Evolutionary conservation across 805 yeast genomes (phyloP).

Genomic region (Saturnispora serradocipensis): DNA sequence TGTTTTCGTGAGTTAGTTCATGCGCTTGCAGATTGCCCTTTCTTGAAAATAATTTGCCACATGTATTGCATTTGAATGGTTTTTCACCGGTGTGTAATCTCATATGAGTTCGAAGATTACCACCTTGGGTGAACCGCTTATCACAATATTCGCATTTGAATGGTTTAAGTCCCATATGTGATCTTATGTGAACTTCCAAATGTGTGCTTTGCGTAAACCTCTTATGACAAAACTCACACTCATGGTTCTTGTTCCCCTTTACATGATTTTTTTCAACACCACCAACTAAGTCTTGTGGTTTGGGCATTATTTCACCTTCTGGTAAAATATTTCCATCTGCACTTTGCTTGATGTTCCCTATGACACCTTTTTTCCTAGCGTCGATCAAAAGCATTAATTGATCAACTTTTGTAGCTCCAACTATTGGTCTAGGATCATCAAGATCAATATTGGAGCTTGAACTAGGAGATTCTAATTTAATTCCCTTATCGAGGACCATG

Average conservation of each 20-base stretch:
- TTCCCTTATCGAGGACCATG: not conserved
- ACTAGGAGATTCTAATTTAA: not conserved
- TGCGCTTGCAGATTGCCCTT: constrained; percentile 92
- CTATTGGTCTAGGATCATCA: constrained; percentile 51
- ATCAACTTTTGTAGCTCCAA: constrained; percentile 87
- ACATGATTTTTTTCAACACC: constrained; percentile 61
- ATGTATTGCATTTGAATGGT: constrained; percentile 73
- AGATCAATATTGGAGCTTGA: not conserved
- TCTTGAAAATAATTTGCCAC: constrained; percentile 73
- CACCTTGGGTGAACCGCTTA: constrained; percentile 83
- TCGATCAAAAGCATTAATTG: constrained; percentile 86
- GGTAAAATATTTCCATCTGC: constrained; percentile 53
- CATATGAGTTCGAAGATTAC: constrained; percentile 77
- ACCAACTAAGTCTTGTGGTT: constrained; percentile 60
- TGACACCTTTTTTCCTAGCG: constrained; percentile 71
- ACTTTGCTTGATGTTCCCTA: constrained; percentile 52
- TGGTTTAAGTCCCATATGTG: constrained; percentile 83
- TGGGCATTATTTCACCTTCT: constrained; percentile 31
- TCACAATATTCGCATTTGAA: constrained; percentile 72
- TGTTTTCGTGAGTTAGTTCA: constrained; percentile 66
- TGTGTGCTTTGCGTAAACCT: constrained; percentile 86
- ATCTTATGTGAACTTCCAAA: constrained; percentile 78
- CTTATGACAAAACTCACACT: constrained; percentile 71
- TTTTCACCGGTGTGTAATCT: constrained; percentile 88
- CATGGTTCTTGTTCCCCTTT: constrained; percentile 44